These are phyloP conservation scores for Metarhizium sp. DNA, from an alignment of 2,329 filamentous ascomycete species.

Conservation along the genomic window DNA sequence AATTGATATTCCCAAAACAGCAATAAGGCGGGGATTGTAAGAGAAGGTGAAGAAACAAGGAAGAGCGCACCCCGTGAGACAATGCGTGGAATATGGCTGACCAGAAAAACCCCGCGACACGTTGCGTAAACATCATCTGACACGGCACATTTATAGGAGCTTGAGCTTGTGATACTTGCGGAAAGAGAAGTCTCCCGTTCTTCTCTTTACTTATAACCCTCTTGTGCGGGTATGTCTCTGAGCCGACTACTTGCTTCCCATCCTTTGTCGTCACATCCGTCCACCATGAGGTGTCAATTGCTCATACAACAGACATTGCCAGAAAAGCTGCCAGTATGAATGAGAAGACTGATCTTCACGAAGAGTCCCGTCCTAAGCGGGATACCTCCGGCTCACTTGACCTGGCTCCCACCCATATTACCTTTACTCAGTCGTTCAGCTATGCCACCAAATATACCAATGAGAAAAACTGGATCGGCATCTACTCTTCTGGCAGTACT, in stretches of 20 bases:
- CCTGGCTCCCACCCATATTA: neutral
- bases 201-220: neutral
- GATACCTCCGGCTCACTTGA: neutral
- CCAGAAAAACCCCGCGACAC: neutral
- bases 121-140: conserved; percentile 1
- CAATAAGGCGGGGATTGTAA: too few relatives aligned
- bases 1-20: neutral
- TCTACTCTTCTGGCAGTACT: conserved; percentile 21
- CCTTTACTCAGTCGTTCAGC: conserved; percentile 10
- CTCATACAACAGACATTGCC: neutral
- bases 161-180: neutral
- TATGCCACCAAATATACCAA: conserved; percentile 19
- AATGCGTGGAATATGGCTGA: neutral
- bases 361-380: neutral
- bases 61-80: neutral
- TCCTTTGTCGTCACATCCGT: too few relatives aligned
- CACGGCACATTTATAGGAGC: neutral
- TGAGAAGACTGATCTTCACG: neutral
- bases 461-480: conserved; percentile 26
- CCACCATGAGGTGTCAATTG: conserved; percentile 1
- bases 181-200: neutral
- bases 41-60: too few relatives aligned
- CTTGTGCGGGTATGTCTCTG: neutral
- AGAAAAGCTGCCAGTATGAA: neutral
- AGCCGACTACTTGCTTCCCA: neutral